phyloP scores from a whole-genome alignment of 2,329 filamentous ascomycete genomes.

The Triangularia verruculosa region DNA sequence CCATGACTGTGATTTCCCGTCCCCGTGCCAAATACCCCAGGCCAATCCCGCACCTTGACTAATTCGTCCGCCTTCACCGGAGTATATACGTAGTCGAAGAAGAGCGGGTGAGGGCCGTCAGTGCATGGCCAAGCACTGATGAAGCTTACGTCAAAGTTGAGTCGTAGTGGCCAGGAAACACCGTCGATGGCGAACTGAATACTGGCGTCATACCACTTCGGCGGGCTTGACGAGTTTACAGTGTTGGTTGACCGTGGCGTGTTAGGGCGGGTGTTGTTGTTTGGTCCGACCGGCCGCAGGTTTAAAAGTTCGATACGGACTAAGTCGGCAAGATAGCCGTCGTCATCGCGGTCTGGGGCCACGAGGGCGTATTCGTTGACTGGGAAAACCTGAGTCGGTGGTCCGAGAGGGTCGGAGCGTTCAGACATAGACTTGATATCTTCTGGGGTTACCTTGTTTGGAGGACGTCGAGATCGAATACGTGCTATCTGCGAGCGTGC shows the following conservation, averaged over 20 bases:
- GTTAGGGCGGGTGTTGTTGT: slow-evolving; percentile 2
- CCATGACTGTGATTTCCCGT: slow-evolving; percentile 9
- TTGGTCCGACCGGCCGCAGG: slow-evolving; percentile 45
- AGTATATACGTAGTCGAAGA: slow-evolving; percentile 66
- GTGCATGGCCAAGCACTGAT: slow-evolving; percentile 63
- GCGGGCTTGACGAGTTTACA: slow-evolving; percentile 29
- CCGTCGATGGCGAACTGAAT: slow-evolving; percentile 64
- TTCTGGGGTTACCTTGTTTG: slow-evolving; percentile 51
- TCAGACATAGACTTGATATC: slow-evolving; percentile 65
- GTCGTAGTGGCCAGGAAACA: slow-evolving; percentile 59
- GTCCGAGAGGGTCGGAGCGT: slow-evolving; percentile 67
- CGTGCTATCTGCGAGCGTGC: slow-evolving; percentile 67
- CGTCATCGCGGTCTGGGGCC: slow-evolving; percentile 49
- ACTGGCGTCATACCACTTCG: slow-evolving; percentile 56
- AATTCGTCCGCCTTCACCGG: slow-evolving; percentile 62
- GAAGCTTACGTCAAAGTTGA: slow-evolving; percentile 65
- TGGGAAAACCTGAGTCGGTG: slow-evolving; percentile 59
- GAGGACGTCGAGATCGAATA: slow-evolving; percentile 59
- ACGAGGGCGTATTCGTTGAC: slow-evolving; percentile 66
- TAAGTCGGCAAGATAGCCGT: slow-evolving; percentile 54
- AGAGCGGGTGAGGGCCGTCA: slow-evolving; percentile 64
- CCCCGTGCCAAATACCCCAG: slow-evolving; percentile 26
- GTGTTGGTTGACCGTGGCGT: slow-evolving; percentile 33
- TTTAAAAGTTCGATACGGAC: slow-evolving; percentile 68
- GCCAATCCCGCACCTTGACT: slow-evolving; percentile 64